Evolutionary conservation across 768 basidiomycete species (phyloP), one percentile per base, ranked within the genome.

Genomic region (Pholiota conissans): DNA sequence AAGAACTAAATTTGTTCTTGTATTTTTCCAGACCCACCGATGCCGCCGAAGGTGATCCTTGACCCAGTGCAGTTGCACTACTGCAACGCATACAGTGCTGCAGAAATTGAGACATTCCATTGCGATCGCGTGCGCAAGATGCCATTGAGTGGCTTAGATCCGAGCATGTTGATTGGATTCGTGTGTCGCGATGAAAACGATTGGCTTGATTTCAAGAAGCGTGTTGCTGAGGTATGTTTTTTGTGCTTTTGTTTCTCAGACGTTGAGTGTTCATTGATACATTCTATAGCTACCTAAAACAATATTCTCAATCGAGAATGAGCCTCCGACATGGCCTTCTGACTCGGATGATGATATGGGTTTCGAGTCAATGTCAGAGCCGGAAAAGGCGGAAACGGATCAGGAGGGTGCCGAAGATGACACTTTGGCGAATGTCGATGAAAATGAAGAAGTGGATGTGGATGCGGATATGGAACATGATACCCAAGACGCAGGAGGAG

Each of bases 91-190:
- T 99, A 98, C 70, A 75, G 82, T 1, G 72, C 82, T 2, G 60
- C 78, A 3, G 92, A 95, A 67, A 74, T 98, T 29, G 83, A 83
- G 65, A 96, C 92, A 11, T 99, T 95, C 77, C 97, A 98, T 72
- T 95, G 94, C 70, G 97, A 99, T 16, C 85, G 89, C 16, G 89
- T 98, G 35, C 81, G 93, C 68, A 98, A 96, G 84, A 96, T 98
- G 91, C 89, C 89, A 0, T 73, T 98, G 32, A 84, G 85, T 37
- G 90, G 89, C 26, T 76, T 99, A 53, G 97, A 98, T 70, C 97
- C 96, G 22, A 97, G 94, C 64, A 98, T 99, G 97, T 76, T 99
- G 5, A 82, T 98, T 58, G 95, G 95, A 10, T 98, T 99, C 69
- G 67, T 98, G 62, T 88, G 89, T 69, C 84, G 83, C 64, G 85